phyloP scores from a whole-genome alignment of 805 yeast genomes.

The Jamesozyma gamospora region DNA sequence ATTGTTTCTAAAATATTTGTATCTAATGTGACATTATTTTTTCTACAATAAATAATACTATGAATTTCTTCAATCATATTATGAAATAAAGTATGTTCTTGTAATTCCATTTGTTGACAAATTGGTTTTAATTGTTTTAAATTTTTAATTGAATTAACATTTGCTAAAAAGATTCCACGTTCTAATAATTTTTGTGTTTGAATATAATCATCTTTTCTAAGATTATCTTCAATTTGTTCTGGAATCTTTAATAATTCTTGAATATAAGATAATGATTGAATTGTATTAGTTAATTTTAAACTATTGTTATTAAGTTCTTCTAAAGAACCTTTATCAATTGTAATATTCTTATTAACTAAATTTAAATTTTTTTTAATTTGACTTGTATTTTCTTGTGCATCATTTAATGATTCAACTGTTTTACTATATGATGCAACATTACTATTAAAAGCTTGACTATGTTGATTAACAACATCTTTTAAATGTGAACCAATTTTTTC shows the following conservation, averaged over 20 bases:
- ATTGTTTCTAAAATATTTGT: constrained; percentile 19
- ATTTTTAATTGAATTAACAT: constrained; percentile 45
- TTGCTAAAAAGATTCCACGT: constrained; percentile 37
- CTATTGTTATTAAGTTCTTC: constrained; percentile 58
- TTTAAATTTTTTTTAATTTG: constrained; percentile 41
- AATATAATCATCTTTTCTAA: constrained; percentile 61
- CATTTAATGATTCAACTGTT: constrained; percentile 51
- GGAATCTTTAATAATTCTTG: constrained; percentile 52
- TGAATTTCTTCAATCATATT: constrained; percentile 69
- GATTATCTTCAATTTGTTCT: constrained; percentile 50
- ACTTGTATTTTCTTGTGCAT: constrained; percentile 51
- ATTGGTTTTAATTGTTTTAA: constrained; percentile 44
- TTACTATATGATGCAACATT: constrained; percentile 77
- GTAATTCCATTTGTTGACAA: constrained; percentile 44
- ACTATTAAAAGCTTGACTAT: constrained; percentile 75
- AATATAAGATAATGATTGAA: constrained; percentile 60
- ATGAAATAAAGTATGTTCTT: constrained; percentile 53
- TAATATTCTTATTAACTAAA: constrained; percentile 40
- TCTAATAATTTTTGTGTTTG: constrained; percentile 51
- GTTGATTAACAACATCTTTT: constrained; percentile 64
- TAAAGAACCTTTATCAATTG: constrained; percentile 45
- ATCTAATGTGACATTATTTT: constrained; percentile 8
- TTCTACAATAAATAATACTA: constrained; percentile 54
- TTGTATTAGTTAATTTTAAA: constrained; percentile 51
- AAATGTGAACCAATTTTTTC: constrained; percentile 47